These are phyloP conservation scores for Tubosaeta brunneosetosa DNA, from an alignment of 768 basidiomycete genomes.

Conservation along the genomic window DNA sequence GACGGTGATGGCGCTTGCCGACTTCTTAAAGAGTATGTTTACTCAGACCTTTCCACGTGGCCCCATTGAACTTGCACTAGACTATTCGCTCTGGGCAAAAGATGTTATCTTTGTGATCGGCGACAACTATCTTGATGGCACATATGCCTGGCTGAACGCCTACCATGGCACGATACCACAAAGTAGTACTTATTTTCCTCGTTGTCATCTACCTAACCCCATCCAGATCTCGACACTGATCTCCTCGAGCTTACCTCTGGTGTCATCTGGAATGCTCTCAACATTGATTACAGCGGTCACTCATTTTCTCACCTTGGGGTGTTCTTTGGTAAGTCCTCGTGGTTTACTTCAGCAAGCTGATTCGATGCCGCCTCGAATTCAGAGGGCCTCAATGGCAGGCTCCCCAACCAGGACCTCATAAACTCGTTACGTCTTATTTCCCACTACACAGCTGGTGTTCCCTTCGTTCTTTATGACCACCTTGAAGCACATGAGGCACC, in stretches of 20 bases:
- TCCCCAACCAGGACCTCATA: constrained; percentile 93
- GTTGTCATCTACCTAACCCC: neutral
- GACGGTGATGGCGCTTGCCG: constrained; percentile 78
- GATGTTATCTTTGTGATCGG: constrained; percentile 88
- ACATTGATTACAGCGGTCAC: constrained; percentile 94
- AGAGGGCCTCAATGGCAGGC: constrained; percentile 94
- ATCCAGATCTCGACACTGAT: constrained; percentile 61
- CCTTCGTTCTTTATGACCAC: constrained; percentile 79
- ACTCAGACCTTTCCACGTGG: neutral
- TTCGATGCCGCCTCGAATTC: constrained; percentile 1
- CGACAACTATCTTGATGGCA: constrained; percentile 85
- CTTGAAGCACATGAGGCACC: constrained; percentile 46
- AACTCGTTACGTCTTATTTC: constrained; percentile 78
- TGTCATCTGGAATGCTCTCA: constrained; percentile 92
- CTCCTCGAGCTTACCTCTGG: constrained; percentile 66
- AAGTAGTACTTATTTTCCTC: constrained; percentile 42
- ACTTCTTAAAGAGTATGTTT: constrained; percentile 71
- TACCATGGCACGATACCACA: constrained; percentile 71
- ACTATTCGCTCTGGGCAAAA: constrained; percentile 90
- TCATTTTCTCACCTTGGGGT: constrained; percentile 96
- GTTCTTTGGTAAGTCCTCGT: constrained; percentile 69
- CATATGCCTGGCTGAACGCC: constrained; percentile 85
- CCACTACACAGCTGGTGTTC: constrained; percentile 67
- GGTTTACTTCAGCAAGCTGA: constrained; percentile 1
- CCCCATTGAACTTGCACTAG: constrained; percentile 35